Evolutionary conservation across 257 asterid species (phyloP).

Genomic region (Voacanga thouarsii): DNA sequence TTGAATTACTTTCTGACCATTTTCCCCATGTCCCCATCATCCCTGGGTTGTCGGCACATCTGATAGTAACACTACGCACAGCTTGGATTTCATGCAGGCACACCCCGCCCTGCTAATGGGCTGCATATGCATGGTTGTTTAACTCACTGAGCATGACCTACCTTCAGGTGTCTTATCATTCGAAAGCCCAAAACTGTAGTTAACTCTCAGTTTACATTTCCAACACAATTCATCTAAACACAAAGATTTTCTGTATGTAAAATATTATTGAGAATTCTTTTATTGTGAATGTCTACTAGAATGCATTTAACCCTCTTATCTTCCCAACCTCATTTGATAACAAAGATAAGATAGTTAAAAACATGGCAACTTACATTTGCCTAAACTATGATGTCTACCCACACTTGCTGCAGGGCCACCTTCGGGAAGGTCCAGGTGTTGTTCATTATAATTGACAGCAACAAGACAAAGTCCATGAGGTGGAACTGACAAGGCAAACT

Average conservation of each 20-base stretch:
- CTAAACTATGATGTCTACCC: conserved; percentile 55
- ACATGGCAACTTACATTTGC: conserved; percentile 62
- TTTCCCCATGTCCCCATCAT: too few species aligned
- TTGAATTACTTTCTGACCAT: too few species aligned
- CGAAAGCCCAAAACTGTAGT: too few species aligned
- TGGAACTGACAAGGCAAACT: conserved; percentile 53
- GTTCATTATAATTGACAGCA: conserved; percentile 49
- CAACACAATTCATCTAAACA: neutral
- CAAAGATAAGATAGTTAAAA: conserved; percentile 23
- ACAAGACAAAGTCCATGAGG: conserved; percentile 75
- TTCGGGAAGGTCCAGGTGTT: conserved; percentile 58
- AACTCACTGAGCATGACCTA: too few species aligned
- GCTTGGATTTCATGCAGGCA: too few species aligned
- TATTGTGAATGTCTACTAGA: neutral
- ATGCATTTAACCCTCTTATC: neutral
- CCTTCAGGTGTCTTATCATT: too few species aligned
- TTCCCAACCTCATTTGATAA: neutral
- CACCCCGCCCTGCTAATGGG: too few species aligned
- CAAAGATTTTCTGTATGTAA: neutral
- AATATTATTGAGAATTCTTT: neutral
- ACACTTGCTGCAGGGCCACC: conserved; percentile 55
- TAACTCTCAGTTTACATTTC: neutral
- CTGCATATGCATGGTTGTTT: too few species aligned
- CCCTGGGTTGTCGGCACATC: too few species aligned
- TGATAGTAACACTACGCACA: too few species aligned